Evolutionary conservation across 345 rosid species (phyloP), one percentile per base, ranked within the genome.

Genomic region (Combretum micranthum): DNA sequence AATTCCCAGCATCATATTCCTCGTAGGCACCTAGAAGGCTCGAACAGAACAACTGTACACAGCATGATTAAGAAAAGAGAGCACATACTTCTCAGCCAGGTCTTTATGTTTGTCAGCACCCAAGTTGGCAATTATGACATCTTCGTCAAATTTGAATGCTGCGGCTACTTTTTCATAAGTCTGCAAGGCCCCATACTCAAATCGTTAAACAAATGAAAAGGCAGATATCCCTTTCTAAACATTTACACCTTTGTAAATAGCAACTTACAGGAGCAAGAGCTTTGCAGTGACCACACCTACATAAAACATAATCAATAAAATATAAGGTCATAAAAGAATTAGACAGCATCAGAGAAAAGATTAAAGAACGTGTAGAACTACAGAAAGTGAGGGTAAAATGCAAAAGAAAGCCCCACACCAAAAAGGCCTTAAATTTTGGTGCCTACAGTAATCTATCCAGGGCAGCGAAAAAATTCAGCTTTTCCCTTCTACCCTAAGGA

Each of bases 241-340:
- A 21, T 44, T 19, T 19, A 20, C 2, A 47, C 44, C 18, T 61
- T 58, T n/a, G 12, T 54, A 26, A 21, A 65, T 9, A 44, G 48
- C 19, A 18, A 67, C 92, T 69, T 83, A 93, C 97, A 56, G 99
- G 99, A 75, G 99, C 99, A 32, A 94, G 96, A 49, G 57, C 75
- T 70, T 94, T 90, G 83, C 99, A 94, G 68, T 94, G 99, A 52
- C 99, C 99, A 72, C 99, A 94, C 99, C 99, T 93, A 79, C 53
- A 48, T 69, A 52, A 70, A 62, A 58, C 39, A 32, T 32, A 32
- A 11, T 32, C 39, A 47, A 64, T 47, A 68, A 60, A 48, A 47
- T 4, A n/a, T n/a, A 17, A n/a, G n/a, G 26, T 25, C 50, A 43
- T 44, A 48, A 72, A 56, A 37, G n/a, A 16, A 53, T 26, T 43